These are phyloP conservation scores for Lentinula novae-zelandiae DNA, from an alignment of 1,284 basidiomycete genomes.

Conservation along the genomic window DNA sequence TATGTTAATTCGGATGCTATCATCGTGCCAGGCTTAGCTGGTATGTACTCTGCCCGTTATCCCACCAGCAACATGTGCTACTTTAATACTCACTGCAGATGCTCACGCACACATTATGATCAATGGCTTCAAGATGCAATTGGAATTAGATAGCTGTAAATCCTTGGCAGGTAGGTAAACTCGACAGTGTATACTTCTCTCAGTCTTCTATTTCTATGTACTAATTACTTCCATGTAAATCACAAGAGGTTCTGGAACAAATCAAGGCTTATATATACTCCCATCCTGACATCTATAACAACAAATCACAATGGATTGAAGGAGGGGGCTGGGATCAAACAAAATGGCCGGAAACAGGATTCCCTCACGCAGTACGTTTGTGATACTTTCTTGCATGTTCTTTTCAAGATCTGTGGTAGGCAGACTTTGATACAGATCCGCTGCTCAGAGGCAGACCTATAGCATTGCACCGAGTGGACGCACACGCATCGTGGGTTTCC, in stretches of 20 bases:
- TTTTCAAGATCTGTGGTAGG: slow-evolving; percentile 28
- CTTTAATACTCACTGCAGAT: slow-evolving; percentile 4
- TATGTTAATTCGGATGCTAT: slow-evolving; percentile 43
- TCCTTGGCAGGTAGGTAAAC: slow-evolving; percentile 50
- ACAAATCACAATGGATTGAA: slow-evolving; percentile 65
- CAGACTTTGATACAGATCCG: slow-evolving; percentile 46
- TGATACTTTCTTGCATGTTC: background rate
- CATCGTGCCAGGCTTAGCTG: slow-evolving; percentile 69
- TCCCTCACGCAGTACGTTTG: slow-evolving; percentile 72
- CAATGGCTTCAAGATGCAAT: slow-evolving; percentile 63
- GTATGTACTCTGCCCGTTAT: slow-evolving; percentile 28
- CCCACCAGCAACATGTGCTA: background rate
- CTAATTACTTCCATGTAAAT: background rate
- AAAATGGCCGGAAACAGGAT: slow-evolving; percentile 59
- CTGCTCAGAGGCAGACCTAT: slow-evolving; percentile 41
- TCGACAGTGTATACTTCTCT: background rate
- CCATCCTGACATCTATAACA: slow-evolving; percentile 44
- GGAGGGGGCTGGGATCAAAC: slow-evolving; percentile 96
- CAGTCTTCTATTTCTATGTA: background rate
- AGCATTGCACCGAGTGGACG: slow-evolving; percentile 43
- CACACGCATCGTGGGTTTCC: slow-evolving; percentile 52
- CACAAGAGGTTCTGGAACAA: slow-evolving; percentile 22
- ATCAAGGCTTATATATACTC: slow-evolving; percentile 61
- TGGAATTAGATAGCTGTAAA: slow-evolving; percentile 57
- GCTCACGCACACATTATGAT: slow-evolving; percentile 15